Evolutionary conservation across 306 rosid genomes (phyloP).

Genomic region (Alnus rubra): DNA sequence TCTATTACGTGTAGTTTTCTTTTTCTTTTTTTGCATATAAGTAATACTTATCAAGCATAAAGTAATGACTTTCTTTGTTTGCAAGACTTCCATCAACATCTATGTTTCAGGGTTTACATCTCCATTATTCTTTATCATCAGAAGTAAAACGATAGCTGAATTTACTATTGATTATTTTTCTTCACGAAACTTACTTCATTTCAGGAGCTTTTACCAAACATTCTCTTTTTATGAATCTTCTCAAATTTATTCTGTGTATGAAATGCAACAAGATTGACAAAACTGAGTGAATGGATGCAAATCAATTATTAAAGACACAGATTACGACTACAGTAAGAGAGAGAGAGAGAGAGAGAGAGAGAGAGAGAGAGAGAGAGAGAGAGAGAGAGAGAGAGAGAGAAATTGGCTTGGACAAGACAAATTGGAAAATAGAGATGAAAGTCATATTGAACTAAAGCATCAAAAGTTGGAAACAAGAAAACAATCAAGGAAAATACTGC

Average conservation of each 20-base stretch:
- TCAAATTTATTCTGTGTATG: neutral
- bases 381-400: neutral
- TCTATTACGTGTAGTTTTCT: too few species aligned
- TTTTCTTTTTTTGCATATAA: neutral
- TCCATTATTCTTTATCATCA: neutral
- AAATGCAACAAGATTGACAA: neutral
- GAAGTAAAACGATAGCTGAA: neutral
- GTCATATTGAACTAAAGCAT: neutral
- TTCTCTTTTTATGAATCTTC: too few species aligned
- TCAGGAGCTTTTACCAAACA: too few species aligned
- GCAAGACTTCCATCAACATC: neutral
- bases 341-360: neutral
- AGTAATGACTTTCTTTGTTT: neutral
- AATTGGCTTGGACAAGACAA: neutral
- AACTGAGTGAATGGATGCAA: neutral
- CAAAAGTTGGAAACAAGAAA: neutral
- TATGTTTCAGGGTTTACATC: neutral
- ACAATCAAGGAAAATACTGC: neutral
- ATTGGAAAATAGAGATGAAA: neutral
- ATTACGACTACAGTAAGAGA: neutral
- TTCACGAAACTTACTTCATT: neutral
- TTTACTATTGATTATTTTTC: neutral
- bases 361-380: neutral
- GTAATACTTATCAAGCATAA: neutral
- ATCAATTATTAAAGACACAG: neutral